These are phyloP conservation scores for Fragilaria crotonensis DNA, from an alignment of 108 stramenopile genomes.

Conservation along the genomic window DNA sequence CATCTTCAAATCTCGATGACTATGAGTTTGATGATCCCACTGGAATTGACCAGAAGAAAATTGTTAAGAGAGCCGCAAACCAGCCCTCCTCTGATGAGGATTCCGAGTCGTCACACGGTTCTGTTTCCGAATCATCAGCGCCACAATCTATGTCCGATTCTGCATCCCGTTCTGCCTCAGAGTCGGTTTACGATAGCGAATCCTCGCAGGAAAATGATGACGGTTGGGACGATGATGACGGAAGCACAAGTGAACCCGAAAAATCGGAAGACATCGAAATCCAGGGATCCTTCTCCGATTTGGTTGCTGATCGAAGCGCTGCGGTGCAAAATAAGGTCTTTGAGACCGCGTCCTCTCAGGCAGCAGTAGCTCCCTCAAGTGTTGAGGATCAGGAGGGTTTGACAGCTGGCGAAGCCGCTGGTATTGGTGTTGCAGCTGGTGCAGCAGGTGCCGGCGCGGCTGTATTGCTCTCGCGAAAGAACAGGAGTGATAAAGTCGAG, in stretches of 20 bases:
- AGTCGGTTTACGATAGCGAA: background rate
- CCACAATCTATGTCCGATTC: background rate
- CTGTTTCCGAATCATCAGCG: background rate
- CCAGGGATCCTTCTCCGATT: background rate
- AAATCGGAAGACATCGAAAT: background rate
- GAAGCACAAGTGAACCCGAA: background rate
- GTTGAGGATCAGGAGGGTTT: background rate
- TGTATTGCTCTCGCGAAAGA: background rate
- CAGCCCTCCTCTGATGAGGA: background rate
- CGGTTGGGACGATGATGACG: background rate
- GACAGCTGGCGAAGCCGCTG: background rate
- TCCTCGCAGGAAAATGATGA: slow-evolving; percentile 1
- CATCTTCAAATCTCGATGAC: background rate
- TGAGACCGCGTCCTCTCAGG: background rate
- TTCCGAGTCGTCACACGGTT: slow-evolving; percentile 1
- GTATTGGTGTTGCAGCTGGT: background rate
- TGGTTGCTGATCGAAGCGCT: background rate
- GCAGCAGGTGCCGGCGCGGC: background rate
- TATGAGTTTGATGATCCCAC: background rate
- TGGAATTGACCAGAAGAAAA: background rate
- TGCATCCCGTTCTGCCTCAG: background rate
- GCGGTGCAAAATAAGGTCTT: background rate
- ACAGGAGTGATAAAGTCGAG: background rate
- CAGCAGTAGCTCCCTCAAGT: background rate
- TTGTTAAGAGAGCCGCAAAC: background rate